Conservation (phyloP, 257 asterid genomes). For the Capsicum baccatum region DNA sequence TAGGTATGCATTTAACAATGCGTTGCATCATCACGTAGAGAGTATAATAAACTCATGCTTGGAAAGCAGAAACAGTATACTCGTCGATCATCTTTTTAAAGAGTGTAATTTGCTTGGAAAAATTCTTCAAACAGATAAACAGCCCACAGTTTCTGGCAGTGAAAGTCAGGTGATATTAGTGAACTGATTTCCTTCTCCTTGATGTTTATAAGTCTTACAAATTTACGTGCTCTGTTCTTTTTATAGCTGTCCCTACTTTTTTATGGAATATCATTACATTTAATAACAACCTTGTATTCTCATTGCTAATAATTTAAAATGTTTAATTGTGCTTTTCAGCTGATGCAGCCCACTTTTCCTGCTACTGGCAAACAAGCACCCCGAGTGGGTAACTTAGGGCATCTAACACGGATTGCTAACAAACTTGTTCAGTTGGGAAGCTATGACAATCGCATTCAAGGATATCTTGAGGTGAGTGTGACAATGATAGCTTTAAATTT, state of each 20-base stretch:
- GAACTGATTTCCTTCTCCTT: background rate
- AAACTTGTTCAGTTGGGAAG: conserved; percentile 73
- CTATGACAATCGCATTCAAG: conserved; percentile 55
- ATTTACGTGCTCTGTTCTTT: background rate
- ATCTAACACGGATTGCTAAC: conserved; percentile 80
- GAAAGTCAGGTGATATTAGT: conserved; percentile 51
- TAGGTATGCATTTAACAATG: conserved; percentile 95
- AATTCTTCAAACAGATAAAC: conserved; percentile 73
- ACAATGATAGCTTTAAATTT: background rate
- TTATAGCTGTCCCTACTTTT: conserved; percentile 7
- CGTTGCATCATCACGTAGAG: conserved; percentile 93
- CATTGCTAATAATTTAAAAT: conserved; percentile 27
- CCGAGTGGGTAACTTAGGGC: conserved; percentile 85
- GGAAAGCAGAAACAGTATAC: conserved; percentile 71
- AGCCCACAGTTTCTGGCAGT: conserved; percentile 58
- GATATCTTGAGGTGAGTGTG: conserved; percentile 67
- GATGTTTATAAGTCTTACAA: conserved; percentile 9
- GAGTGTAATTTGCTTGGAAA: conserved; percentile 73
- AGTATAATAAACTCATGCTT: conserved; percentile 83
- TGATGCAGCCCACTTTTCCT: conserved; percentile 76
- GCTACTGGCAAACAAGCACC: conserved; percentile 67
- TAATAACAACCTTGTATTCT: conserved; percentile 24
- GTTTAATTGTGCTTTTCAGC: conserved; percentile 29
- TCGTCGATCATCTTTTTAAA: conserved; percentile 70
- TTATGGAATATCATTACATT: background rate